Evolutionary conservation across 1,284 basidiomycete genomes (phyloP).

Genomic region (Leccinum glutinopallens): DNA sequence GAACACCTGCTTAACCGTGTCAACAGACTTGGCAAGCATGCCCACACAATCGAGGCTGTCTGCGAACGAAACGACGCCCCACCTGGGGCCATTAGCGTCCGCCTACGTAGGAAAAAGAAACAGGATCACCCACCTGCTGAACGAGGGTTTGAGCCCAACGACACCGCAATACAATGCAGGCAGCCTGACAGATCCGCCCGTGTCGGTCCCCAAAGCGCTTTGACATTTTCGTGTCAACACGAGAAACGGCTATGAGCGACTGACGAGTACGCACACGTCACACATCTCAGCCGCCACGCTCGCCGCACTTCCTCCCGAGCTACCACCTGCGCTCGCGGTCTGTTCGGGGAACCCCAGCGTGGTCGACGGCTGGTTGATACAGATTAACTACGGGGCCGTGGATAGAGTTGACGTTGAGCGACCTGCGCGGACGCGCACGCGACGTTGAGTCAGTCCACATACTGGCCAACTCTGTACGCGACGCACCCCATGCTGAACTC

Average conservation of each 20-base stretch:
- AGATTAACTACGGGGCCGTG: constrained; percentile 85
- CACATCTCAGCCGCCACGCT: constrained; percentile 80
- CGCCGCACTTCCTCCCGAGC: constrained; percentile 84
- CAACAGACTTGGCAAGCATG: constrained; percentile 64
- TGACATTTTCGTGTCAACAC: constrained; percentile 19
- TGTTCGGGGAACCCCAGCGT: constrained; percentile 6
- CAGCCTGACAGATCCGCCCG: constrained; percentile 91
- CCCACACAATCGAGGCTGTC: constrained; percentile 97
- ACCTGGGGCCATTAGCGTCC: constrained; percentile 47
- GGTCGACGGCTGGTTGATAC: constrained; percentile 35
- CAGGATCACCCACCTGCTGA: constrained; percentile 68
- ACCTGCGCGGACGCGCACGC: constrained; percentile 45
- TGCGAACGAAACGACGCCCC: constrained; percentile 92
- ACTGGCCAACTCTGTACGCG: not conserved
- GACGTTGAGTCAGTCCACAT: not conserved
- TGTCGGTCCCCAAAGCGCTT: constrained; percentile 92
- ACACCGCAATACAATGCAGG: constrained; percentile 95
- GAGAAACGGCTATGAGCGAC: not conserved
- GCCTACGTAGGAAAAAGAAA: constrained; percentile 4
- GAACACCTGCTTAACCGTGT: constrained; percentile 58
- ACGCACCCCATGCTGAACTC: constrained; percentile 97
- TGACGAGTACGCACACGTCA: constrained; percentile 61
- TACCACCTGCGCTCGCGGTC: constrained; percentile 63
- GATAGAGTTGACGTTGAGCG: constrained; percentile 68
- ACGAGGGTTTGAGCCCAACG: constrained; percentile 92